Evolutionary conservation across 768 basidiomycete species (phyloP).

Genomic region (Amanita pallidorosea): DNA sequence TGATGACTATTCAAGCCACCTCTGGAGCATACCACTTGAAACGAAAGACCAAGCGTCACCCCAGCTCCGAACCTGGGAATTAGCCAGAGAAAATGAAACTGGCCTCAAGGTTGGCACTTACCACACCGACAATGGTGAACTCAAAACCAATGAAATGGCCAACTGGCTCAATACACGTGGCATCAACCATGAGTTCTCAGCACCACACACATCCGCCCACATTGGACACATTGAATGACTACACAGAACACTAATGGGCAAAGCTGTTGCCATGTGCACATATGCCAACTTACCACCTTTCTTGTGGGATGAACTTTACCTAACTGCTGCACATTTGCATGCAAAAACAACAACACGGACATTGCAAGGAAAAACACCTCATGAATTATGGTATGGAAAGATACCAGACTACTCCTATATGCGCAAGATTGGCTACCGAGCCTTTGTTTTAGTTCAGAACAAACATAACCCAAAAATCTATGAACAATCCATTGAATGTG

Average conservation of each 20-base stretch:
- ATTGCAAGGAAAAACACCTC: constrained; percentile 12
- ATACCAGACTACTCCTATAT: constrained; percentile 17
- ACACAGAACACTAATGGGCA: constrained; percentile 22
- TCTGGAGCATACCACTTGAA: constrained; percentile 22
- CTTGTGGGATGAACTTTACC: constrained; percentile 23
- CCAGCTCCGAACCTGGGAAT: constrained; percentile 18
- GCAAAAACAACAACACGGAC: constrained; percentile 11
- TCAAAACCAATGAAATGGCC: constrained; percentile 11
- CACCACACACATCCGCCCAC: constrained; percentile 22
- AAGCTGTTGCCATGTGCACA: constrained; percentile 19
- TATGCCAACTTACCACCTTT: constrained; percentile 14
- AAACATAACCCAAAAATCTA: constrained; percentile 17
- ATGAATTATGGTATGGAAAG: constrained; percentile 10
- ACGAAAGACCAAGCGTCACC: constrained; percentile 15
- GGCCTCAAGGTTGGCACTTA: constrained; percentile 9
- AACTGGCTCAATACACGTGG: constrained; percentile 10
- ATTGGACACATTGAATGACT: constrained; percentile 25
- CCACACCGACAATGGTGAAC: constrained; percentile 16
- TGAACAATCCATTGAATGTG: constrained; percentile 17
- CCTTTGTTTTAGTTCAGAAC: constrained; percentile 15
- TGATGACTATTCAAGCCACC: constrained; percentile 16
- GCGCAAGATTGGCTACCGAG: constrained; percentile 18
- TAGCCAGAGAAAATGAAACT: constrained; percentile 12
- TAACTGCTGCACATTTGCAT: constrained; percentile 17
- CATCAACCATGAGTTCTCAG: constrained; percentile 12